Base-by-base conservation (phyloP, 352 stramenopile genomes). In the Globisporangium takayamanum region DNA sequence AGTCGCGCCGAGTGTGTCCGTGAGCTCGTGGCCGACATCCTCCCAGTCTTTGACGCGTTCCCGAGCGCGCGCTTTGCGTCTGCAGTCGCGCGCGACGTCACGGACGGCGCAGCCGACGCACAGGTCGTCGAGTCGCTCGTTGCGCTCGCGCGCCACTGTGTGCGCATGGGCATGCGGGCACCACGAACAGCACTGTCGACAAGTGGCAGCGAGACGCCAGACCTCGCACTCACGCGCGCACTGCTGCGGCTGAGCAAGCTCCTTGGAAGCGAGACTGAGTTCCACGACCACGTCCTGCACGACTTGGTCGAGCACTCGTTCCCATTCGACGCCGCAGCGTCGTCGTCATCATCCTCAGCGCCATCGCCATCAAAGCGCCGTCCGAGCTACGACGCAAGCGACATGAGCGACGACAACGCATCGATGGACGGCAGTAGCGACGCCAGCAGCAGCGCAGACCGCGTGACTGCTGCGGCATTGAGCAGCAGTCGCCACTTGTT, bases 91-190 rank as follows among this genome's bases (percentile, higher is more conserved):
- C 75, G 76, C n/a, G 78, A 88, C 54, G 71, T 88, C 16, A 62
- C 74, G 0, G 72, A 85, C 68, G 73, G 5, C 76, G 15, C 50
- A 68, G 18, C 74, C 75, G 0, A 76, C 84, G 33, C 87, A 72
- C 72, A 84, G 88, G 44, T 10, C 15, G 74, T 85, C 0, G 76
- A 88, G 63, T 90, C 80, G 12, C 81, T 88, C 14, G 72, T 88
- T n/a, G 71, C 71, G 11, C 62, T 89, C 2, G 78, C 80, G 15
- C 73, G 75, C 26, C 80, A 89, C 45, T 88, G 74, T 20, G 72
- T 91, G 33, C 78, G 78, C 4, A 59, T 83, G 22, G 68, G 73
- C 2, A 50, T 89, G 53, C 37, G 64, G 10, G 14, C 57, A 2
- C 55, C 30, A 22, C 22, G 11, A 64, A 51, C 7, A 56, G 64